phyloP scores from a whole-genome alignment of 257 asterid species.

The Przewalskia tangutica region DNA sequence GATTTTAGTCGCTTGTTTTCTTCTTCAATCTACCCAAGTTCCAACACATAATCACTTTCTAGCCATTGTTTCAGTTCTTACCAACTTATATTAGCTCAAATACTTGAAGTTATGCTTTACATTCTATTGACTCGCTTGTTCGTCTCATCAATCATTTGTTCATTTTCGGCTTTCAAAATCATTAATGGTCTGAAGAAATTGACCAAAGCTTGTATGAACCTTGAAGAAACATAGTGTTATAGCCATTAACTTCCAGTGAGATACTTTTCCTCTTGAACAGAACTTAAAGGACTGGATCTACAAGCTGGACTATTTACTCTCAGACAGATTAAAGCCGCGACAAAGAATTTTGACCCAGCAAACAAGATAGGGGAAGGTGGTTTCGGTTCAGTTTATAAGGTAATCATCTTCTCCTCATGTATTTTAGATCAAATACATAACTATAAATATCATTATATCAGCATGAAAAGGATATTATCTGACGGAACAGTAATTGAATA shows the following conservation, averaged over 20 bases:
- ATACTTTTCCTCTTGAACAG: conserved; percentile 25
- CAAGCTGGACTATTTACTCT: conserved; percentile 73
- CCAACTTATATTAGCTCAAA: neutral
- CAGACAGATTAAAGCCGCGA: conserved; percentile 72
- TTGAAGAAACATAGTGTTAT: neutral
- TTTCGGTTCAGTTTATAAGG: conserved; percentile 88
- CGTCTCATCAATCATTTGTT: neutral
- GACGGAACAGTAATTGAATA: too few species aligned
- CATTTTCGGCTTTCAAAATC: neutral
- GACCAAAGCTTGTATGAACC: neutral
- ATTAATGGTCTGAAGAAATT: neutral
- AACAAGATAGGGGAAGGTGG: conserved; percentile 97
- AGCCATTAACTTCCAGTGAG: neutral
- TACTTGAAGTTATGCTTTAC: neutral
- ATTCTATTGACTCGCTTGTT: neutral
- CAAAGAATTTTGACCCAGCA: conserved; percentile 67
- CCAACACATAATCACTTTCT: neutral
- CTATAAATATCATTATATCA: neutral
- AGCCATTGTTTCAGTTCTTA: neutral
- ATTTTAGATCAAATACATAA: neutral
- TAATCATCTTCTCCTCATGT: conserved; percentile 9
- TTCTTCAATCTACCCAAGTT: too few species aligned
- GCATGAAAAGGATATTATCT: neutral
- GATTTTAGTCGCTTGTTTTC: too few species aligned
- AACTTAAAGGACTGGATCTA: conserved; percentile 68